A percentile compares a stretch with the other conserved stretches of the same genome.
These are phyloP conservation scores for Xylaria sp. DNA, from an alignment of 2,329 filamentous ascomycete species.

Conservation along the genomic window DNA sequence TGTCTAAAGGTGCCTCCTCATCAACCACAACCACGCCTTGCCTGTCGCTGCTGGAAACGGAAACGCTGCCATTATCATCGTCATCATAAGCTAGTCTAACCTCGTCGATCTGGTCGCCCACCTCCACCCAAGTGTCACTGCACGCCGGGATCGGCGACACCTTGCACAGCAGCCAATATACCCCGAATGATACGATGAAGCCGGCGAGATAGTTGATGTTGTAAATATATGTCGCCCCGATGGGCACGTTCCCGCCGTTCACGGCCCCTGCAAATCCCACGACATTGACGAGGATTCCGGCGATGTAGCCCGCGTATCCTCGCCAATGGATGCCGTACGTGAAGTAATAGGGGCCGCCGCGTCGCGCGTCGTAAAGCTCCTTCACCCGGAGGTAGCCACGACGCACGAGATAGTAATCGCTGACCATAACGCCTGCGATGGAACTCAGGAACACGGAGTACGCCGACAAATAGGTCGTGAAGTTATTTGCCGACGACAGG, in stretches of 20 bases:
- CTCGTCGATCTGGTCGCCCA: constrained; percentile 46
- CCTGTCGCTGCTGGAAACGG: constrained; percentile 23
- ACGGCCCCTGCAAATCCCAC: constrained; percentile 85
- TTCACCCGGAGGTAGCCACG: constrained; percentile 73
- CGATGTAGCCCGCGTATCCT: constrained; percentile 75
- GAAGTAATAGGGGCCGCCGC: constrained; percentile 66
- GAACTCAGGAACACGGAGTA: constrained; percentile 93
- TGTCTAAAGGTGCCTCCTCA: constrained; percentile 32
- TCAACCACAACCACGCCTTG: constrained; percentile 37
- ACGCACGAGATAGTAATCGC: constrained; percentile 83
- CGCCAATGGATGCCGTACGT: constrained; percentile 73
- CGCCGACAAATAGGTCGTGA: constrained; percentile 85
- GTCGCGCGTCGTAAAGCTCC: constrained; percentile 70
- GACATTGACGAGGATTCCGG: constrained; percentile 82
- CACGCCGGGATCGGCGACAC: constrained; percentile 68
- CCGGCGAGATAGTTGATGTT: constrained; percentile 87
- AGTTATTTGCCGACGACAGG: constrained; percentile 68
- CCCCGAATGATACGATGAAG: constrained; percentile 60
- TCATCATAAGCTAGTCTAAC: constrained; percentile 45
- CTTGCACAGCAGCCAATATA: constrained; percentile 67
- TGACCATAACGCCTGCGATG: constrained; percentile 85
- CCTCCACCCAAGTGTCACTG: constrained; percentile 60
- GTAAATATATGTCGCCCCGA: constrained; percentile 79
- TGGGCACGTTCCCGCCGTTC: constrained; percentile 58
- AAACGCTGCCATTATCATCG: constrained; percentile 13